These are phyloP conservation scores for Lyophyllum decastes DNA, from an alignment of 768 basidiomycete species.

Conservation along the genomic window DNA sequence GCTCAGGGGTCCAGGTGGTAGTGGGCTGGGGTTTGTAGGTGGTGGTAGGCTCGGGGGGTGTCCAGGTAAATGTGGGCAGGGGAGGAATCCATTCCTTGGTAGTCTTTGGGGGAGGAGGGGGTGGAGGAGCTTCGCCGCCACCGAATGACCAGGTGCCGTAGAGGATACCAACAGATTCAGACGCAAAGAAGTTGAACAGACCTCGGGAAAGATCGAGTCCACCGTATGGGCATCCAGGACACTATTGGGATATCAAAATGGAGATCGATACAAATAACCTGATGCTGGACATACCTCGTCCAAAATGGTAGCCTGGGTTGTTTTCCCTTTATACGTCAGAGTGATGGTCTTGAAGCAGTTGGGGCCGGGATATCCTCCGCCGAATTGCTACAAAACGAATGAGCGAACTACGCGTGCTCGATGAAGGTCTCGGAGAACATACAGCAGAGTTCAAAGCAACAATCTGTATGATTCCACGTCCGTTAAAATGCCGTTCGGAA, in stretches of 20 bases:
- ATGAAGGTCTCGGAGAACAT: slow-evolving; percentile 20
- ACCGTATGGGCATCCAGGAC: slow-evolving; percentile 60
- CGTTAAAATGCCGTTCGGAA: neutral
- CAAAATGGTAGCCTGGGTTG: slow-evolving; percentile 55
- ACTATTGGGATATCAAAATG: slow-evolving; percentile 33
- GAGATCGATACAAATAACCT: neutral
- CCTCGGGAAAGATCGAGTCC: slow-evolving; percentile 65
- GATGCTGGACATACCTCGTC: slow-evolving; percentile 50
- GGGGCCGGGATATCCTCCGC: slow-evolving; percentile 62
- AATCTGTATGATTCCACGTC: slow-evolving; percentile 19
- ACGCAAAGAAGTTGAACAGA: slow-evolving; percentile 56
- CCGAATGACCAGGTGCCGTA: slow-evolving; percentile 50
- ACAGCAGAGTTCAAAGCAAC: slow-evolving; percentile 35
- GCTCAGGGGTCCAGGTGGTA: slow-evolving; percentile 19
- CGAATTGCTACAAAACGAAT: slow-evolving; percentile 45
- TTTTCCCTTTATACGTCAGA: slow-evolving; percentile 63
- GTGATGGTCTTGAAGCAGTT: slow-evolving; percentile 63
- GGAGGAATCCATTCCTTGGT: slow-evolving; percentile 9
- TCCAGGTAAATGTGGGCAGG: slow-evolving; percentile 13
- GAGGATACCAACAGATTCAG: slow-evolving; percentile 43
- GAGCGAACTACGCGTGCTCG: neutral
- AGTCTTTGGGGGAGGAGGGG: slow-evolving; percentile 21
- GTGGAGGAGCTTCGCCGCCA: slow-evolving; percentile 21
- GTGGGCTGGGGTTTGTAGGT: slow-evolving; percentile 18
- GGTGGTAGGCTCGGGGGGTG: slow-evolving; percentile 15